phyloP scores from a whole-genome alignment of 768 basidiomycete genomes.

The Termitomyces sp. region DNA sequence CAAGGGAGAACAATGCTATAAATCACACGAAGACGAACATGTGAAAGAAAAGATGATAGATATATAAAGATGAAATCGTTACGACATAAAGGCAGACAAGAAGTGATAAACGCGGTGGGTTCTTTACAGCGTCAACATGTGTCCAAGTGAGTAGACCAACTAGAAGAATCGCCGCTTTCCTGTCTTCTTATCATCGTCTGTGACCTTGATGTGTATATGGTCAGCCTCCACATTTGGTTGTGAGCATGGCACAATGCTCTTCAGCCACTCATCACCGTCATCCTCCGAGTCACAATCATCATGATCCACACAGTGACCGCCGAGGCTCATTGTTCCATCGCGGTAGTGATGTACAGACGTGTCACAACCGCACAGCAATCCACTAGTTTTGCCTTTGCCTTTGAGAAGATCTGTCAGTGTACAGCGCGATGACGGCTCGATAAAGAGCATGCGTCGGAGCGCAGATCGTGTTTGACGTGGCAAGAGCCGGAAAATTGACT shows the following conservation, averaged over 20 bases:
- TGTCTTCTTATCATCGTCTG: constrained; percentile 71
- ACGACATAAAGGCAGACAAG: constrained; percentile 4
- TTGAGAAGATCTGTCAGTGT: constrained; percentile 90
- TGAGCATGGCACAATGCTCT: constrained; percentile 68
- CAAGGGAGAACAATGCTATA: constrained; percentile 2
- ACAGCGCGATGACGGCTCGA: constrained; percentile 86
- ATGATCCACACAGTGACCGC: constrained; percentile 58
- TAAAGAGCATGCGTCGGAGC: constrained; percentile 89
- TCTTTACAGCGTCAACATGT: constrained; percentile 1
- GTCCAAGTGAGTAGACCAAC: not conserved
- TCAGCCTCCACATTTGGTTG: constrained; percentile 35
- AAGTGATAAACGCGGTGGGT: not conserved
- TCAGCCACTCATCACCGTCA: constrained; percentile 88
- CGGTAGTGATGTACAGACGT: constrained; percentile 15
- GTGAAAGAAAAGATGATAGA: constrained; percentile 2
- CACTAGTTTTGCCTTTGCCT: constrained; percentile 71
- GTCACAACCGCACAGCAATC: constrained; percentile 79
- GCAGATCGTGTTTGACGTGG: constrained; percentile 91
- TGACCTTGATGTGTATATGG: constrained; percentile 74
- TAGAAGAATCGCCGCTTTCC: constrained; percentile 76
- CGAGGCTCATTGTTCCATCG: constrained; percentile 16
- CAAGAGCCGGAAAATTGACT: constrained; percentile 94
- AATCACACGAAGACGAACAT: constrained; percentile 9
- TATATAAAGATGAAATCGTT: constrained; percentile 8
- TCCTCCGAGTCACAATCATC: constrained; percentile 64